Base-by-base conservation (phyloP, 805 yeast species). In the Wickerhamomyces queroliae region DNA sequence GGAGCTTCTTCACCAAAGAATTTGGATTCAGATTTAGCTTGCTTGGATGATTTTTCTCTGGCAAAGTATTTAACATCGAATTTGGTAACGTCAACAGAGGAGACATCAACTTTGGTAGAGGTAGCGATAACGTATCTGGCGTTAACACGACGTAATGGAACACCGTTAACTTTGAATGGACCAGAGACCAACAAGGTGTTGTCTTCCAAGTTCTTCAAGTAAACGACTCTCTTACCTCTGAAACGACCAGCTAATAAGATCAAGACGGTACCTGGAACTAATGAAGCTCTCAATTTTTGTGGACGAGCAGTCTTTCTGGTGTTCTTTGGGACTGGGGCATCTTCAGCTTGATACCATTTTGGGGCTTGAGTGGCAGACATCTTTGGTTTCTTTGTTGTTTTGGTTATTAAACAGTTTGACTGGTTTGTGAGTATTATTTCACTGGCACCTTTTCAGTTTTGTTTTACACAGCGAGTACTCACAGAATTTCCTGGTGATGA, bases 171-270 rank as follows among this genome's bases (percentile, higher is more conserved):
- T 82, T 93, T 91, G 95, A 91, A 93, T 63, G 99, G 99, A 69
- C 99, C 99, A 48, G 96, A 75, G 51, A 91, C 96, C 66, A 91
- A 84, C 63, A 91, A 77, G 53, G 97, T 91, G 88, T 88, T 87
- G 82, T 93, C 98, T 76, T 89, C 96, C 67, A 93, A 80, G 72
- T 83, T 74, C 83, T 91, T 91, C 70, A 91, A 83, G 84, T 84
- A 85, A 55, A 91, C 98, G 62, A 93, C 99, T 78, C 98, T 90
- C 87, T 91, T 93, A 72, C 99, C 99, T 76, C 99, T 87, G 95
- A 89, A 91, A 75, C 96, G 88, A 69, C 99, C 99, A 63, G 98
- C 97, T 68, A 91, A 81, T 70, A 91, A 76, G 72, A 91, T 91
- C 69, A 93, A 78, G 58, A 91, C 97, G 65, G 97, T 85, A 70